These are phyloP conservation scores for Datura wrightii DNA, from an alignment of 257 asterid species.

Conservation along the genomic window DNA sequence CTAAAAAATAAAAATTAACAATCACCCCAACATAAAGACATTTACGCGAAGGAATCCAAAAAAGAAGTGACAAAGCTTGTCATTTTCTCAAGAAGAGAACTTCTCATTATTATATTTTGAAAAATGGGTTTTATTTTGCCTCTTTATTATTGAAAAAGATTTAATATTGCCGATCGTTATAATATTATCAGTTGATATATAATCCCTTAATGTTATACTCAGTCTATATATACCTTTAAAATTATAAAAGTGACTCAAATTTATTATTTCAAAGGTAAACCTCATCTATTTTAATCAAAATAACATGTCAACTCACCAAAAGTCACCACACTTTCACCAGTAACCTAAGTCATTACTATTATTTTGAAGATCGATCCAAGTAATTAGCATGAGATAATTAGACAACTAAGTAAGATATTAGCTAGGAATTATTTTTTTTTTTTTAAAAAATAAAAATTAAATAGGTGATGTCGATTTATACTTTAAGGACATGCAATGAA, in stretches of 20 bases:
- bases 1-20: too few relatives aligned
- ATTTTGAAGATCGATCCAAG: background rate
- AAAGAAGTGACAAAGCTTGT: too few relatives aligned
- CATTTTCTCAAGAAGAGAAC: background rate
- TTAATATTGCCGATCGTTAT: too few relatives aligned
- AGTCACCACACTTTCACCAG: too few relatives aligned
- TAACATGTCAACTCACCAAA: background rate
- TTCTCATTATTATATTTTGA: too few relatives aligned
- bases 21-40: too few relatives aligned
- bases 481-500: slow-evolving; percentile 20
- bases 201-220: background rate
- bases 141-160: too few relatives aligned
- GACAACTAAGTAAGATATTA: background rate
- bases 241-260: background rate
- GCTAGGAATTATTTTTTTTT: background rate
- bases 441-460: background rate
- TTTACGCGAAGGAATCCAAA: too few relatives aligned
- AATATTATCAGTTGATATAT: background rate
- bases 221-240: background rate
- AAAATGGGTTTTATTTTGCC: too few relatives aligned
- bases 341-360: too few relatives aligned
- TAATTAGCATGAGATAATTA: background rate
- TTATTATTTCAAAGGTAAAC: too few relatives aligned
- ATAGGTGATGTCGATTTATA: background rate
- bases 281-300: background rate